Evolutionary conservation across 257 asterid species (phyloP).

Genomic region (Solanum medicagineum): DNA sequence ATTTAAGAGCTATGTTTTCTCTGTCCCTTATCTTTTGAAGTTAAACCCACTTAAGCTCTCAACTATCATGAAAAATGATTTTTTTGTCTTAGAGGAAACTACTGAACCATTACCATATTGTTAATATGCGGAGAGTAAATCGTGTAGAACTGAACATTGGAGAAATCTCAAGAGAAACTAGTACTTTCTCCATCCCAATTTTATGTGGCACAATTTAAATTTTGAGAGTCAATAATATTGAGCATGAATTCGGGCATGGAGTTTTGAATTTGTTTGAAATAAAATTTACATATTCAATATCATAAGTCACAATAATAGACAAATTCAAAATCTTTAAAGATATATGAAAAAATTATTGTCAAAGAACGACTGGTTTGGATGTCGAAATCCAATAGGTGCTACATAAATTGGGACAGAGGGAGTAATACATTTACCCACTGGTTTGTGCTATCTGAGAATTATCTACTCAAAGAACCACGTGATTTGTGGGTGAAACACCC

Average conservation of each 20-base stretch:
- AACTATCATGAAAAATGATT: background rate
- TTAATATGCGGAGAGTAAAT: background rate
- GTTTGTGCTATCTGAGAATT: background rate
- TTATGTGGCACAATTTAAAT: background rate
- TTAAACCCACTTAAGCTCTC: background rate
- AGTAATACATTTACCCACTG: background rate
- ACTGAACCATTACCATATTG: background rate
- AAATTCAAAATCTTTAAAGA: background rate
- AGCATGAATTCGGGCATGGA: background rate
- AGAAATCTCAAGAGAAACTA: background rate
- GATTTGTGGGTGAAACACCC: background rate
- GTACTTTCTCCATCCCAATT: background rate
- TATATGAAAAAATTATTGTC: background rate
- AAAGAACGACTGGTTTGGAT: background rate
- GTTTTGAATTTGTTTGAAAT: background rate
- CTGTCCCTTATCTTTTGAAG: background rate
- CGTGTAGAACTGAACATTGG: background rate
- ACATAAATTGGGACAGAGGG: background rate
- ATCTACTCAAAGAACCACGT: background rate
- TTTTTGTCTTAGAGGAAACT: background rate
- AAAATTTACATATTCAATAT: background rate
- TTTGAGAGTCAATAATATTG: background rate
- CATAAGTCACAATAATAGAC: background rate
- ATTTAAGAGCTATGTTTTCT: background rate
- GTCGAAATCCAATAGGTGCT: background rate